A percentile compares a stretch with the other conserved stretches of the same genome.
Evolutionary conservation across 2,329 filamentous ascomycete genomes (phyloP).

Genomic region (Pseudogymnoascus sp.): DNA sequence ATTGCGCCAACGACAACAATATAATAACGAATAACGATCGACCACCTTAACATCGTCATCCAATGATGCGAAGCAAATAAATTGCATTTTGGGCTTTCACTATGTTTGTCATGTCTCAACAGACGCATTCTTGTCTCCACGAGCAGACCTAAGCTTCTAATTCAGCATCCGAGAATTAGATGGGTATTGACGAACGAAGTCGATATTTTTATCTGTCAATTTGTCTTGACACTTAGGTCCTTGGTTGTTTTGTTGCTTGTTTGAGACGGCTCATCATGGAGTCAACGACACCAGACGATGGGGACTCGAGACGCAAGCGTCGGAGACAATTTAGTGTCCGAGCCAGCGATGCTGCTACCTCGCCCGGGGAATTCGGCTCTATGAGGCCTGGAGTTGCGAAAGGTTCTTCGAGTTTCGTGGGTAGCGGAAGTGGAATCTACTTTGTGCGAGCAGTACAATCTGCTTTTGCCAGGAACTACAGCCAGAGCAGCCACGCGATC

Average conservation of each 20-base stretch:
- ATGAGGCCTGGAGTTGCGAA: conserved; percentile 42
- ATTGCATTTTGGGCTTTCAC: neutral
- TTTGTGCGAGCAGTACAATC: conserved; percentile 49
- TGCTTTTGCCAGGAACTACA: conserved; percentile 33
- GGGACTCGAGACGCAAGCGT: neutral
- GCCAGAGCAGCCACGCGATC: conserved; percentile 24
- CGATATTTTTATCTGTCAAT: neutral
- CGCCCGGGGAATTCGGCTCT: conserved; percentile 35
- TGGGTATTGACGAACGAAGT: neutral
- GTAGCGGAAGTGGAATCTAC: conserved; percentile 51
- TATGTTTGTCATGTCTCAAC: neutral
- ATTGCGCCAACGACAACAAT: neutral
- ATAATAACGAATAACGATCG: neutral
- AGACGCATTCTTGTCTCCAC: neutral
- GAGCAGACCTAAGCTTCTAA: neutral
- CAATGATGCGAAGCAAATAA: neutral
- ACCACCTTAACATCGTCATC: neutral
- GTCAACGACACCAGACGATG: neutral
- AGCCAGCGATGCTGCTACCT: neutral
- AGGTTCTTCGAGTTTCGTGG: conserved; percentile 45
- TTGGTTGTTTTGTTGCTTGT: neutral
- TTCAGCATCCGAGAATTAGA: neutral
- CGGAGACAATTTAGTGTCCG: neutral
- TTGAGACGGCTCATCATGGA: neutral
- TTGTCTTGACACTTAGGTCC: neutral